phyloP scores from a whole-genome alignment of 371 early-diverging fungal genomes.

The Coemansia sp. region DNA sequence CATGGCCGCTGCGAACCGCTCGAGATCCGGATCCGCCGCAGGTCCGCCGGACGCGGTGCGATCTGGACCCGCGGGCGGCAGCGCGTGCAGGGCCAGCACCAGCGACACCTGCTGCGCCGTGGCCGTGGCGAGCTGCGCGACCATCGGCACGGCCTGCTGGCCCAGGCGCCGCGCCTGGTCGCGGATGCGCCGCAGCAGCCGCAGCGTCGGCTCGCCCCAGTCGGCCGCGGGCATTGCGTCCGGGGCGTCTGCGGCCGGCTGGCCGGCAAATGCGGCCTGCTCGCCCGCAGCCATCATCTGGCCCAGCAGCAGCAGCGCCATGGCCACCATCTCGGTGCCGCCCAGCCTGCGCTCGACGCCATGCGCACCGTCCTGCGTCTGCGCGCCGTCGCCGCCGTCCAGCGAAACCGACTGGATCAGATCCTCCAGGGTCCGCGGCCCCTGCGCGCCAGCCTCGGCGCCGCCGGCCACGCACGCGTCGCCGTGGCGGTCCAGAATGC shows the following conservation, averaged over 20 bases:
- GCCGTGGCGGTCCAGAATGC: conserved; percentile 56
- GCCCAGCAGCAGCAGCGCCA: conserved; percentile 59
- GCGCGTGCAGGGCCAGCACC: conserved; percentile 29
- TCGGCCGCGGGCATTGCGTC: conserved; percentile 6
- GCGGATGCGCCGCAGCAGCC: conserved; percentile 27
- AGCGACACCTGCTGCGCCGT: conserved; percentile 10
- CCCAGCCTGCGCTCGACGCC: conserved; percentile 52
- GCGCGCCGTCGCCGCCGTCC: not conserved
- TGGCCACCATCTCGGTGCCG: conserved; percentile 57
- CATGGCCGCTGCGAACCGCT: conserved; percentile 70
- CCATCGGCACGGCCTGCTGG: not conserved
- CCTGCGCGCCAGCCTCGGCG: not conserved
- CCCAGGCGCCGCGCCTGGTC: conserved; percentile 13
- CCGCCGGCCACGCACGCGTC: not conserved
- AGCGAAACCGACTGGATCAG: conserved; percentile 10
- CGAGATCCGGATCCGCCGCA: conserved; percentile 43
- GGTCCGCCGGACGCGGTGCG: no score
- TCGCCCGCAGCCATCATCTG: conserved; percentile 55
- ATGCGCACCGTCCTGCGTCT: conserved; percentile 9
- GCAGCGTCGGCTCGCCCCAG: conserved; percentile 21
- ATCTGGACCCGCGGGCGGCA: not conserved
- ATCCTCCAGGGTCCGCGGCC: conserved; percentile 7
- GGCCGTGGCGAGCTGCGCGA: conserved; percentile 6
- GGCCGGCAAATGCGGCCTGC: conserved; percentile 13
- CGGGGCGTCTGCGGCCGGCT: not conserved